Base-by-base conservation (phyloP, 2,329 filamentous ascomycete genomes). In the Diaporthe citrichinensis region DNA sequence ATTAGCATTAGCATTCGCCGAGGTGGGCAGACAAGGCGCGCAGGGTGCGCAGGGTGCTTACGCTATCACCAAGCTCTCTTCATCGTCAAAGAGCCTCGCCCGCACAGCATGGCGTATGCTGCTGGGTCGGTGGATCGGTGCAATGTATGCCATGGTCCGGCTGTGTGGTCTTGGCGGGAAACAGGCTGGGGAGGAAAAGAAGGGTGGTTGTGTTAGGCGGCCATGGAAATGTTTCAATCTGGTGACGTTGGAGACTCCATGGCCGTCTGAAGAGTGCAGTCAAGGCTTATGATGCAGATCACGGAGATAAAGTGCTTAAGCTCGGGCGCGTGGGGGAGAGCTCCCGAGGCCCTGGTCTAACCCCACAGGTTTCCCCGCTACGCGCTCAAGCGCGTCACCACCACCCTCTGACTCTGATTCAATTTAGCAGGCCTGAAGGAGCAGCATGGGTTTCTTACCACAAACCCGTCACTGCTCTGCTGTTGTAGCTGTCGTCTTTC, bases 41-140 rank as follows among this genome's bases (percentile, higher is more conserved):
- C 9, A 23, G 41, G 53, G 17, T 34, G 8, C 8, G 53, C 53
- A 4, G 58, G 61, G 57, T 78, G 85, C 95, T 86, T 90, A 98
- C 96, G 95, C 95, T 81, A 98, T 88, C 72, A 98, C 92, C 77
- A 99, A 88, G 80, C 94, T 95, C 80, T 98, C 94, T 77, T 95
- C 91, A 69, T 94, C 91, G 6, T 91, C 86, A 71, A 98, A 87
- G 80, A 98, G 93, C 80, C 92, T 92, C 76, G 96, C 89, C 82
- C 93, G 94, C 78, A 98, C 84, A 20, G 96, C 96, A 90, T 98
- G 94, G 73, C 96, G 92, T 78, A 98, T 92, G 86, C 95, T 98
- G 83, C 95, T 98, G 34, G 97, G 94, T 80, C 93, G 91, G 84
- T 99, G 97, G 74, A 99, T 97, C 53, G 97, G 96, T 77, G 95